Evolutionary conservation across 441 rosid genomes (phyloP), one percentile per base, ranked within the genome.

Genomic region (Erodium moschatum): DNA sequence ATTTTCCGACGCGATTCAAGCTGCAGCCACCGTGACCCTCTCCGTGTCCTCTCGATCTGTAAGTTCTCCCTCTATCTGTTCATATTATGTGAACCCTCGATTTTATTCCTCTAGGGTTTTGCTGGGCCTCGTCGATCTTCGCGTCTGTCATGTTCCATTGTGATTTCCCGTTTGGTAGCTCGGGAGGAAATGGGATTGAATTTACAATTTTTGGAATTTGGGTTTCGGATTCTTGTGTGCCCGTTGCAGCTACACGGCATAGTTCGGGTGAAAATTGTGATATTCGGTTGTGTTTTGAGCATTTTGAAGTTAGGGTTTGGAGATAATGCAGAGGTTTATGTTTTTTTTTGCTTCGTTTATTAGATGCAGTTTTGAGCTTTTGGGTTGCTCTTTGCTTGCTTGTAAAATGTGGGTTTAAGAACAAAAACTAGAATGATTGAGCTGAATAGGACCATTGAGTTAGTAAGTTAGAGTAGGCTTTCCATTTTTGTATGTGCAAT

Each of bases 281-380:
- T 16, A 52, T 52, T 13, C 9, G 19, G 7, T 52, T 15, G 58
- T 52, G n/a, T 52, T 52, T 15, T 15, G 58, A 16, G 58, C 18
- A 16, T 24, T n/a, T 52, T 15, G 20, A 52, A 52, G 58, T 52
- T 52, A 52, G 58, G 58, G 58, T 52, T 52, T 52, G 58, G 58
- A 52, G 6, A 19, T n/a, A 15, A 52, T 3, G n/a, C 8, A 7
- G 6, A 16, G 58, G n/a, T 52, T 52, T 24, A 24, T 24, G 27
- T 15, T 52, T 52, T 15, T 52, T 52, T 15, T 52, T 52, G 19
- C 16, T 52, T 52, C 18, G 44, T 38, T 38, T 6, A 38, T 38
- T 9, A 38, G 44, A 38, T 38, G 44, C 7, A 9, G 58, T n/a
- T 52, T 50, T 50, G 58, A 15, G 15, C 16, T 50, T 50, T 52